Conservation (phyloP, 495 filamentous ascomycete species). For the Trichoderma virens region DNA sequence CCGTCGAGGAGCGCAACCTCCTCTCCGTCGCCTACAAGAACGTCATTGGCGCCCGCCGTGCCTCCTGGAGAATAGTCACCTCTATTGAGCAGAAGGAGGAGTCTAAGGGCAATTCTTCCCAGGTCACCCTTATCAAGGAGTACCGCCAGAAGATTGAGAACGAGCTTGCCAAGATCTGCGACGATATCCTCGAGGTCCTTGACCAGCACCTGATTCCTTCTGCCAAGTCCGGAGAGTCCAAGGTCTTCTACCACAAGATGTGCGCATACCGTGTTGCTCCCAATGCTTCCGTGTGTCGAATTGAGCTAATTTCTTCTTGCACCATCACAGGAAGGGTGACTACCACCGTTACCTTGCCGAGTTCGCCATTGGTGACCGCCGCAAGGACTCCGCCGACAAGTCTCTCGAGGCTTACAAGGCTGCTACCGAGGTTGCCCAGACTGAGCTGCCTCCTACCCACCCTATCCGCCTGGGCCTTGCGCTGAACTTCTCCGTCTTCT, state of each 20-base stretch:
- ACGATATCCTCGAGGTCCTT: conserved; percentile 95
- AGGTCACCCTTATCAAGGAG: conserved; percentile 94
- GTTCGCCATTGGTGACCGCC: conserved; percentile 95
- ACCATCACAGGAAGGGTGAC: conserved; percentile 85
- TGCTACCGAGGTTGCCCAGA: conserved; percentile 96
- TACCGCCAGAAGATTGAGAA: conserved; percentile 99
- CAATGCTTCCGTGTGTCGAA: neutral
- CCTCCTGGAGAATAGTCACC: conserved; percentile 99
- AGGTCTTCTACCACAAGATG: conserved; percentile 99
- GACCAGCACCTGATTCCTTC: conserved; percentile 95
- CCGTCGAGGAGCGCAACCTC: conserved; percentile 98
- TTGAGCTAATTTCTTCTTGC: conserved; percentile 20
- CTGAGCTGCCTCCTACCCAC: conserved; percentile 95
- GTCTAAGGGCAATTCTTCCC: conserved; percentile 94
- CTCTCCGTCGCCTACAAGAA: conserved; percentile 99
- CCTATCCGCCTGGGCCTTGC: conserved; percentile 97
- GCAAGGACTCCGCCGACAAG: conserved; percentile 92
- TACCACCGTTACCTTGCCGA: conserved; percentile 99
- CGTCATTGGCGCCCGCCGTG: conserved; percentile 97
- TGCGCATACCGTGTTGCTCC: conserved; percentile 33
- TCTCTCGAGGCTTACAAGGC: conserved; percentile 98
- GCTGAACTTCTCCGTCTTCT: conserved; percentile 99
- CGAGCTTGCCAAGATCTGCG: conserved; percentile 98
- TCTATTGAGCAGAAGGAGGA: conserved; percentile 99
- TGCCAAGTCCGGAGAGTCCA: conserved; percentile 93